A percentile compares a stretch with the other conserved stretches of the same genome.
Conservation (phyloP, 2,329 filamentous ascomycete species). For the Ophiostoma tasmaniense region DNA sequence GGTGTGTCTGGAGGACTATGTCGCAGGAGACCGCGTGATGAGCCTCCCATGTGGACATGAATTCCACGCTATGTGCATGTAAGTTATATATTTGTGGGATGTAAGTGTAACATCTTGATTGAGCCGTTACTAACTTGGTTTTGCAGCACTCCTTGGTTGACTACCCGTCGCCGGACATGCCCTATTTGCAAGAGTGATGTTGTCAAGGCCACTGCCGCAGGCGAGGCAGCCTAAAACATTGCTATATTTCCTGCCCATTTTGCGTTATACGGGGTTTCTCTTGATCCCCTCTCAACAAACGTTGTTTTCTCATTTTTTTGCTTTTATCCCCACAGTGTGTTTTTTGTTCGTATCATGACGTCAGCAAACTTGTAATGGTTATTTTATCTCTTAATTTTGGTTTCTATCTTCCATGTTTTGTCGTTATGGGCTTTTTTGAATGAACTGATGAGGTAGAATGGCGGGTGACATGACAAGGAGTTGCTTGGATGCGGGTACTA, state of each 20-base stretch:
- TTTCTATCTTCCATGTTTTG: not conserved
- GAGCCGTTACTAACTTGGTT: constrained; percentile 11
- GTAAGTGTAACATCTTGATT: not conserved
- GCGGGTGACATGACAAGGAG: not conserved
- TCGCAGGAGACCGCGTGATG: constrained; percentile 93
- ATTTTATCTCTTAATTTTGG: not conserved
- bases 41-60: constrained; percentile 95
- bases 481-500: not conserved
- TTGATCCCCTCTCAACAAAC: not conserved
- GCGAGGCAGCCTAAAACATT: constrained; percentile 12
- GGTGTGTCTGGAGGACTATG: constrained; percentile 91
- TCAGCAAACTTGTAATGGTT: not conserved
- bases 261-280: not conserved
- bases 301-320: not conserved
- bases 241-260: not conserved
- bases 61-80: constrained; percentile 98
- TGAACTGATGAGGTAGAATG: not conserved
- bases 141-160: constrained; percentile 88
- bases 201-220: constrained; percentile 41
- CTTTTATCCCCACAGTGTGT: not conserved
- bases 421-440: not conserved
- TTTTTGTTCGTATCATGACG: not conserved
- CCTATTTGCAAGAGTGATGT: constrained; percentile 98
- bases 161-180: constrained; percentile 89
- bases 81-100: constrained; percentile 33